phyloP scores from a whole-genome alignment of 768 basidiomycete genomes.

The Chalciporus sphaerocephalus region DNA sequence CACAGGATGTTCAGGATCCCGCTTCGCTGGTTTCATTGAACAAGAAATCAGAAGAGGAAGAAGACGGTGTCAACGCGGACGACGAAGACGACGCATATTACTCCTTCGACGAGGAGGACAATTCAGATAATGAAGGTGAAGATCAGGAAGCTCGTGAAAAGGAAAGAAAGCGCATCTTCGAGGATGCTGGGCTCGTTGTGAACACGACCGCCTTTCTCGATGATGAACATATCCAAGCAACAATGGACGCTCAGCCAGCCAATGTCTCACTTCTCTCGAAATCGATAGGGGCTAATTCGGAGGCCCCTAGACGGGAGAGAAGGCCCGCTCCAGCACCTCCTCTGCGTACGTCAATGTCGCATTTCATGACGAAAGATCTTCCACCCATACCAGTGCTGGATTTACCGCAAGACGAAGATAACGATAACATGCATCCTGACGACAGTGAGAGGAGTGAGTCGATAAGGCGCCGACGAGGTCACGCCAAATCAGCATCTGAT shows the following conservation, averaged over 20 bases:
- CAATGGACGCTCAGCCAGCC: background rate
- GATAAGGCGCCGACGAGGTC: background rate
- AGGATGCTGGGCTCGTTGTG: conserved; percentile 83
- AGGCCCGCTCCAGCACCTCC: conserved; percentile 27
- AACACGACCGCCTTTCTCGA: conserved; percentile 41
- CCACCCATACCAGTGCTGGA: conserved; percentile 46
- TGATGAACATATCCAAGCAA: background rate
- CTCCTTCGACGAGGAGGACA: conserved; percentile 29
- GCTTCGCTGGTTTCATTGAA: conserved; percentile 6
- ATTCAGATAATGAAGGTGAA: conserved; percentile 26
- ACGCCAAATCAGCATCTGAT: conserved; percentile 12
- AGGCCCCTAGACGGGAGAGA: conserved; percentile 21
- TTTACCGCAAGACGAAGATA: conserved; percentile 17
- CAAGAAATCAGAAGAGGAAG: background rate
- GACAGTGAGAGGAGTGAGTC: background rate
- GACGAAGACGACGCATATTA: conserved; percentile 34
- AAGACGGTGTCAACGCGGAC: conserved; percentile 20
- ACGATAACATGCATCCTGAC: conserved; percentile 1
- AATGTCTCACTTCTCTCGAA: conserved; percentile 28
- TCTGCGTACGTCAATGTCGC: conserved; percentile 11
- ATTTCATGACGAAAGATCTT: conserved; percentile 43
- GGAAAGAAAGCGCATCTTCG: conserved; percentile 79
- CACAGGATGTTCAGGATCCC: conserved; percentile 10
- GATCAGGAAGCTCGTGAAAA: conserved; percentile 60
- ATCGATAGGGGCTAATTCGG: conserved; percentile 41